Evolutionary conservation across 148 eudicot genomes (phyloP).

Genomic region (Chenopodium formosanum): DNA sequence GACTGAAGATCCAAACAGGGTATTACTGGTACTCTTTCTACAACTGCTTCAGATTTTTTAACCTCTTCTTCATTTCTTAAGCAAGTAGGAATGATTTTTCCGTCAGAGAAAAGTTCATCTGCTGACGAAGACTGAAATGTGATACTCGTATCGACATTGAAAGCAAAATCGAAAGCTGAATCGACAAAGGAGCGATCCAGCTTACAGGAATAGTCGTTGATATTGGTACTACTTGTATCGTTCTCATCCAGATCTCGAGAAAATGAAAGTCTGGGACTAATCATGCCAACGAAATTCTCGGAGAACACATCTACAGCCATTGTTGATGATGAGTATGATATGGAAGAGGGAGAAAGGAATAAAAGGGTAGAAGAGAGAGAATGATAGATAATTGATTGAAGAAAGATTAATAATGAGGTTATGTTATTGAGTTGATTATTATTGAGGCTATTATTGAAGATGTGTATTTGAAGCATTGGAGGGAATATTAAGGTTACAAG

Average conservation of each 20-base stretch:
- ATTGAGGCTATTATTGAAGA: slow-evolving; percentile 24
- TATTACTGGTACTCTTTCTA: background rate
- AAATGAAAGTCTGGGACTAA: slow-evolving; percentile 36
- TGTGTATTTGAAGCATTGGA: slow-evolving; percentile 24
- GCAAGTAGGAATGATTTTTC: slow-evolving; percentile 56
- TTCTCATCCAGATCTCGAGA: slow-evolving; percentile 21
- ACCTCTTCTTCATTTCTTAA: slow-evolving; percentile 21
- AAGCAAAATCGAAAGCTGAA: slow-evolving; percentile 55
- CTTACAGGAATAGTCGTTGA: background rate
- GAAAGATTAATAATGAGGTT: slow-evolving; percentile 7
- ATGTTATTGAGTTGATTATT: background rate
- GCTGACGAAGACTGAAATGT: slow-evolving; percentile 48
- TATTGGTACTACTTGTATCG: background rate
- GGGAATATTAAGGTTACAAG: slow-evolving; percentile 31
- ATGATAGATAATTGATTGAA: background rate
- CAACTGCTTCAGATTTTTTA: background rate
- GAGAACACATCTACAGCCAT: slow-evolving; percentile 38
- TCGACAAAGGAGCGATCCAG: slow-evolving; percentile 35
- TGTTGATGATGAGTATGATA: background rate
- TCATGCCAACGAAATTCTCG: slow-evolving; percentile 20
- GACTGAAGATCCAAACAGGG: slow-evolving; percentile 22
- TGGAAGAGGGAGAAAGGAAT: too few species aligned
- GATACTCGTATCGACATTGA: slow-evolving; percentile 36
- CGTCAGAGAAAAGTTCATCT: slow-evolving; percentile 73
- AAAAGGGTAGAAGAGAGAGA: background rate